phyloP scores from a whole-genome alignment of 2,329 filamentous ascomycete species.

The Chalara sp. region DNA sequence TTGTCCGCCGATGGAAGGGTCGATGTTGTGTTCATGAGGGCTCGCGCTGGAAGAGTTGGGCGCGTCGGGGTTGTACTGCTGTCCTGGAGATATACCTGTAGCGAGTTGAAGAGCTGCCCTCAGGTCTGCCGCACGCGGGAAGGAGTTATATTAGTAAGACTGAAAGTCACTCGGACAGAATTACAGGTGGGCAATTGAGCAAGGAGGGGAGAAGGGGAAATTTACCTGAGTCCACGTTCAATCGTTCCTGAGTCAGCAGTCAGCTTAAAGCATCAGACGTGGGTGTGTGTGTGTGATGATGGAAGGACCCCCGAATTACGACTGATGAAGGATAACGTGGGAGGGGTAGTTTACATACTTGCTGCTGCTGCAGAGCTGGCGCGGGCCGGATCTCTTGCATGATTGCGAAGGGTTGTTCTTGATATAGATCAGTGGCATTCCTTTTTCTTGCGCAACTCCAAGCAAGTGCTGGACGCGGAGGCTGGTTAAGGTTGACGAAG shows the following conservation, averaged over 20 bases:
- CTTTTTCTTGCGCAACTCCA: no score
- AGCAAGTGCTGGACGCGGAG: no score
- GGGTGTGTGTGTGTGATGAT: neutral
- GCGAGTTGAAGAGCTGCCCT: constrained; percentile 26
- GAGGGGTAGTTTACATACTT: neutral
- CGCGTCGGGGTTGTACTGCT: constrained; percentile 21
- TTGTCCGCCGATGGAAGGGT: constrained; percentile 26
- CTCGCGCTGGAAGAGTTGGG: constrained; percentile 20
- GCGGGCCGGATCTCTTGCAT: neutral
- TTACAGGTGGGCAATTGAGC: constrained; percentile 1
- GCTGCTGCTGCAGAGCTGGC: neutral
- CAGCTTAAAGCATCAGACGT: neutral
- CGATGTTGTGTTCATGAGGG: constrained; percentile 29
- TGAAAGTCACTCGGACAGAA: neutral
- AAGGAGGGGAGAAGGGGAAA: neutral
- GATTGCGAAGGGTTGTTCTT: neutral
- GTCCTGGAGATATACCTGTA: constrained; percentile 20
- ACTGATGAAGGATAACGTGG: neutral
- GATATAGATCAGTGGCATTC: no score
- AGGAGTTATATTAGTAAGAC: neutral
- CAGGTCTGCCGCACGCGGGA: constrained; percentile 23
- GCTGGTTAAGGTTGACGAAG: no score
- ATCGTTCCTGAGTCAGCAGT: neutral
- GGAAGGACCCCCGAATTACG: neutral
- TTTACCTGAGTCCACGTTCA: neutral